phyloP scores from a whole-genome alignment of 179 eudicot species.

The Silene coronaria region DNA sequence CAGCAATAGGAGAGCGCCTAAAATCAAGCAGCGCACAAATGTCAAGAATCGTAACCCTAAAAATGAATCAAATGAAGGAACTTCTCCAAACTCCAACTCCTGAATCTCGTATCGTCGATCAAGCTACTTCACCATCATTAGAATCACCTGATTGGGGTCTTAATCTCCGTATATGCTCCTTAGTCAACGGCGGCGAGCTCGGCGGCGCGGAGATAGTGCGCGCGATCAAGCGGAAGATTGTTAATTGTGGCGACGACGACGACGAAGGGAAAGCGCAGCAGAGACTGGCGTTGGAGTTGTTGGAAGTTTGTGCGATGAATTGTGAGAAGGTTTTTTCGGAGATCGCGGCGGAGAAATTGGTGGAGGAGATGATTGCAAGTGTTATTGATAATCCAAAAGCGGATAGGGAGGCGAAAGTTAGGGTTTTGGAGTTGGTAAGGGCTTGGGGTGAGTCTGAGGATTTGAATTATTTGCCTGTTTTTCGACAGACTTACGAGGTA shows the following conservation, averaged over 20 bases:
- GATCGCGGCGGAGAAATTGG: conserved; percentile 82
- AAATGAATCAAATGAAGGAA: conserved; percentile 52
- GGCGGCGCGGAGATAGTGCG: conserved; percentile 60
- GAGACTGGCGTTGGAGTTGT: conserved; percentile 54
- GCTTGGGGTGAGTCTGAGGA: conserved; percentile 90
- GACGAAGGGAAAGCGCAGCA: conserved; percentile 24
- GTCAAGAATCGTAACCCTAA: conserved; percentile 50
- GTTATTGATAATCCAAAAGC: conserved; percentile 55
- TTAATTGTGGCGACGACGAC: conserved; percentile 24
- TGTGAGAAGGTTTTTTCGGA: conserved; percentile 94
- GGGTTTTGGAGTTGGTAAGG: conserved; percentile 70
- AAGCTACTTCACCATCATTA: conserved; percentile 57
- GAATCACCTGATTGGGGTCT: conserved; percentile 80
- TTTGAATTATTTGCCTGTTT: conserved; percentile 75
- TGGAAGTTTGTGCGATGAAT: conserved; percentile 72
- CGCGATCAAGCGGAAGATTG: conserved; percentile 57
- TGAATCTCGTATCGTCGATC: conserved; percentile 76
- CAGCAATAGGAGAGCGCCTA: conserved; percentile 67
- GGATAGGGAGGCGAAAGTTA: conserved; percentile 42
- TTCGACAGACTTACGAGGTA: conserved; percentile 63
- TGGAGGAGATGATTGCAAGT: conserved; percentile 70
- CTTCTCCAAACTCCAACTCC: conserved; percentile 66
- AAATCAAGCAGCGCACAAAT: conserved; percentile 62
- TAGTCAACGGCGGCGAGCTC: conserved; percentile 50
- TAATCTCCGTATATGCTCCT: conserved; percentile 65